phyloP scores from a whole-genome alignment of 108 stramenopile genomes.

The Fistulifera solaris region DNA sequence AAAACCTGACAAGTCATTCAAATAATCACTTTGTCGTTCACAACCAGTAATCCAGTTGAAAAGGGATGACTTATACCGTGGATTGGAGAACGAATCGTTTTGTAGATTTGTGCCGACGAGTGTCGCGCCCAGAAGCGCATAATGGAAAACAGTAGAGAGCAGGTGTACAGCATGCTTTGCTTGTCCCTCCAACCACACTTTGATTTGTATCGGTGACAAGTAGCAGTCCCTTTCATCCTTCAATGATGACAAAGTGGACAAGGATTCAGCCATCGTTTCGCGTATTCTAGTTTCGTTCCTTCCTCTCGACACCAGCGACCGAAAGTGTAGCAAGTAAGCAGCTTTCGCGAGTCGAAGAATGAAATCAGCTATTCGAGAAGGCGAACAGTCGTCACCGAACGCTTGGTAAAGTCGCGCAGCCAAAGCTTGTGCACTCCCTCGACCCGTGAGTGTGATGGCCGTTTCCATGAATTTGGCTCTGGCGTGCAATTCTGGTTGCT shows the following conservation, averaged over 20 bases:
- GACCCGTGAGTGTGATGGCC: conserved; percentile 1
- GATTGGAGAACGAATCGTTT: not conserved
- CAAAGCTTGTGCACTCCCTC: not conserved
- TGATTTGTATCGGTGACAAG: too few relatives aligned
- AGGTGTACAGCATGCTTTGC: too few relatives aligned
- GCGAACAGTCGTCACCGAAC: not conserved
- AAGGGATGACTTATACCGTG: not conserved
- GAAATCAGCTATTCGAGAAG: not conserved
- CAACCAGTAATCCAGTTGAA: not conserved
- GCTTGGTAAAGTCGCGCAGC: not conserved
- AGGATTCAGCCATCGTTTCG: not conserved
- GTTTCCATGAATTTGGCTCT: conserved; percentile 1
- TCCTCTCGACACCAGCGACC: not conserved
- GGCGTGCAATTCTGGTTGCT: not conserved
- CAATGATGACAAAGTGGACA: not conserved
- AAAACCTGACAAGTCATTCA: too few relatives aligned
- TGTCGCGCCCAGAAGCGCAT: too few relatives aligned
- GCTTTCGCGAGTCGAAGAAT: not conserved
- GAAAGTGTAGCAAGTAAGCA: not conserved
- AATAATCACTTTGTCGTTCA: conserved; percentile 1
- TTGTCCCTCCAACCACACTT: too few relatives aligned
- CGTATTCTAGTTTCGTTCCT: not conserved
- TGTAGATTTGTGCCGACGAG: not conserved
- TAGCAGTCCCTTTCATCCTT: not conserved
- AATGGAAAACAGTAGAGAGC: too few relatives aligned